These are phyloP conservation scores for Penicillium frequentans DNA, from an alignment of 2,329 filamentous ascomycete species.

Conservation along the genomic window DNA sequence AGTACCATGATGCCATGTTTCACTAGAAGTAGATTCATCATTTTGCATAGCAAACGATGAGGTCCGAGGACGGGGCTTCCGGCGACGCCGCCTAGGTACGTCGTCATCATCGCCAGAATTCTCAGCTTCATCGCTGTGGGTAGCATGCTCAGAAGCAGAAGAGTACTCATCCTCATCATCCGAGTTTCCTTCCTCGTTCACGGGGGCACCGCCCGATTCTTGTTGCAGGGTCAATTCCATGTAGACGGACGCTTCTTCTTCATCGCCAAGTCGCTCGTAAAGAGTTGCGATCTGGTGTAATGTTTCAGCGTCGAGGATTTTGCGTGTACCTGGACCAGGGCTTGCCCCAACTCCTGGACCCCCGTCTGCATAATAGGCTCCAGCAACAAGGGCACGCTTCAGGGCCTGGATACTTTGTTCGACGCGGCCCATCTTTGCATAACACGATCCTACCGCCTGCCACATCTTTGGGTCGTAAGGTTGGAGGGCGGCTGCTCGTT, in stretches of 20 bases:
- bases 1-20: conserved; percentile 55
- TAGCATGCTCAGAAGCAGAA: conserved; percentile 34
- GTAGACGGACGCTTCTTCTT: conserved; percentile 80
- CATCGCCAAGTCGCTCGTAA: conserved; percentile 77
- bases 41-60: conserved; percentile 31
- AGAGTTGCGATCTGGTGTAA: conserved; percentile 85
- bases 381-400: conserved; percentile 86
- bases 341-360: conserved; percentile 16
- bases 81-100: conserved; percentile 59
- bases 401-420: conserved; percentile 93
- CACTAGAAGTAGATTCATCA: conserved; percentile 38
- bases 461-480: conserved; percentile 99
- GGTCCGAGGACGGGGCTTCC: conserved; percentile 38
- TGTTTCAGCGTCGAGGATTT: conserved; percentile 81
- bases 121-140: conserved; percentile 34
- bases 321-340: conserved; percentile 30
- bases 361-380: conserved; percentile 71
- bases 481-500: conserved; percentile 87
- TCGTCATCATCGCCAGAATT: conserved; percentile 32
- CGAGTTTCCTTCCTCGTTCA: conserved; percentile 14
- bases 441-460: conserved; percentile 90
- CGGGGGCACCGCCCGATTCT: conserved; percentile 68
- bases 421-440: conserved; percentile 82
- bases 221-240: conserved; percentile 96
- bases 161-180: conserved; percentile 36